Conservation (phyloP, 768 basidiomycete genomes). For the Leccinum rimulosum region DNA sequence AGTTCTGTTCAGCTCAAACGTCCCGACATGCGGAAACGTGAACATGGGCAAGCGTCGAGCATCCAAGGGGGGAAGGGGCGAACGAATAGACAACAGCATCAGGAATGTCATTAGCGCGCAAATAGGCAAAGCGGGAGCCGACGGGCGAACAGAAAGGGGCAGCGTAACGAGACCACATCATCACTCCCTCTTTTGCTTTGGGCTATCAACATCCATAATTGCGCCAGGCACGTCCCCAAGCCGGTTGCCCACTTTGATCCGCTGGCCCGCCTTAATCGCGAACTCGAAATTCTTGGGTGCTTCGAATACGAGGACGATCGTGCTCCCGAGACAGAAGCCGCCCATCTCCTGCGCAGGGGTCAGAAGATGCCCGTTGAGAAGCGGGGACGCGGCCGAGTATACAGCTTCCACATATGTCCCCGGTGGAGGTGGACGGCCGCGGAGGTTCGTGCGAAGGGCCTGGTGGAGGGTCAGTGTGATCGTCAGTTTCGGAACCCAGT, state of each 20-base stretch:
- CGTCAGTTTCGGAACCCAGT: background rate
- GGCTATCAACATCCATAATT: slow-evolving; percentile 23
- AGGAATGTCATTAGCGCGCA: background rate
- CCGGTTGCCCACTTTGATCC: slow-evolving; percentile 82
- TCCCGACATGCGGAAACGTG: background rate
- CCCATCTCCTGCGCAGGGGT: slow-evolving; percentile 93
- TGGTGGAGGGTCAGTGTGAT: slow-evolving; percentile 27
- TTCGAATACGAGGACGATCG: slow-evolving; percentile 96
- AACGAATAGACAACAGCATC: background rate
- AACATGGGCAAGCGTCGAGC: background rate
- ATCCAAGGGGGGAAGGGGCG: background rate
- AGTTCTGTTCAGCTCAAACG: background rate
- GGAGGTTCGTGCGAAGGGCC: slow-evolving; percentile 88
- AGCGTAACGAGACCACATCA: no score
- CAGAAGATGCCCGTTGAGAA: slow-evolving; percentile 88
- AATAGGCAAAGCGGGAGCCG: background rate
- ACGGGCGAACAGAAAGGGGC: background rate
- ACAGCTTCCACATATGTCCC: slow-evolving; percentile 93
- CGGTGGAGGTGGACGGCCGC: slow-evolving; percentile 64
- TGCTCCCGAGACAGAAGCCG: slow-evolving; percentile 92
- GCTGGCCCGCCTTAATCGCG: slow-evolving; percentile 69
- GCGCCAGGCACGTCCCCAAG: slow-evolving; percentile 55
- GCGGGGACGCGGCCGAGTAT: slow-evolving; percentile 78
- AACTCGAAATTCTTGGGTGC: slow-evolving; percentile 86
- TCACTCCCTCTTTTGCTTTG: slow-evolving; percentile 35